phyloP scores from a whole-genome alignment of 1,284 basidiomycete genomes.

The Peniophora sp. region DNA sequence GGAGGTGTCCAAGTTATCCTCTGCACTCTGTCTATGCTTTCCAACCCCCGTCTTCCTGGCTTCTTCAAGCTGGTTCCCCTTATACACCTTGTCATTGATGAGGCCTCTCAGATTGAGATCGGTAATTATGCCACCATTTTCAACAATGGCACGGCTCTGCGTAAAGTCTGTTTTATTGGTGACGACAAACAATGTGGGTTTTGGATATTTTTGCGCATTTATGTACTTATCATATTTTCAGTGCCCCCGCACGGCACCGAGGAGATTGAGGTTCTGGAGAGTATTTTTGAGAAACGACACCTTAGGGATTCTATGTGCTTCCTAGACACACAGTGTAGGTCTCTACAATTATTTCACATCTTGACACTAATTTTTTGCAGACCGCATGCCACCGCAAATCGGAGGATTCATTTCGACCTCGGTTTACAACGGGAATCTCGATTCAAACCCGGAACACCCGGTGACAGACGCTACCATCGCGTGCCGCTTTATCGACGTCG shows the following conservation, averaged over 20 bases:
- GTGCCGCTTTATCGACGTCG: conserved; percentile 40
- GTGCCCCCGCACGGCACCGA: conserved; percentile 44
- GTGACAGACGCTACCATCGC: conserved; percentile 19
- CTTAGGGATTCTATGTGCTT: conserved; percentile 24
- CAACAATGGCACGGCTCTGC: conserved; percentile 32
- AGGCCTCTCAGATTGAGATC: conserved; percentile 35
- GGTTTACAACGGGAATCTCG: conserved; percentile 47
- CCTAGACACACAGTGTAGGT: conserved; percentile 37
- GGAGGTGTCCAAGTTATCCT: conserved; percentile 49
- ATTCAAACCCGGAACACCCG: conserved; percentile 26
- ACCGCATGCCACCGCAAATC: conserved; percentile 73
- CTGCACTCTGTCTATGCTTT: conserved; percentile 69
- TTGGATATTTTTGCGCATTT: background rate
- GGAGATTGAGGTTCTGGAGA: conserved; percentile 26
- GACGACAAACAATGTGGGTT: conserved; percentile 67
- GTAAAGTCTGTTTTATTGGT: conserved; percentile 66
- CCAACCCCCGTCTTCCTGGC: conserved; percentile 21
- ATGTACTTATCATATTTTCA: conserved; percentile 13
- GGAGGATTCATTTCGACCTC: conserved; percentile 60
- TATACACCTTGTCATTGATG: conserved; percentile 31
- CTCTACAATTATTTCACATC: background rate
- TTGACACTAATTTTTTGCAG: conserved; percentile 26
- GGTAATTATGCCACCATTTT: conserved; percentile 53
- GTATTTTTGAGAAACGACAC: conserved; percentile 37
- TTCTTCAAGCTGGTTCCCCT: conserved; percentile 27